Evolutionary conservation across 176 grass and related monocot species (phyloP).

Genomic region (Triticum urartu): DNA sequence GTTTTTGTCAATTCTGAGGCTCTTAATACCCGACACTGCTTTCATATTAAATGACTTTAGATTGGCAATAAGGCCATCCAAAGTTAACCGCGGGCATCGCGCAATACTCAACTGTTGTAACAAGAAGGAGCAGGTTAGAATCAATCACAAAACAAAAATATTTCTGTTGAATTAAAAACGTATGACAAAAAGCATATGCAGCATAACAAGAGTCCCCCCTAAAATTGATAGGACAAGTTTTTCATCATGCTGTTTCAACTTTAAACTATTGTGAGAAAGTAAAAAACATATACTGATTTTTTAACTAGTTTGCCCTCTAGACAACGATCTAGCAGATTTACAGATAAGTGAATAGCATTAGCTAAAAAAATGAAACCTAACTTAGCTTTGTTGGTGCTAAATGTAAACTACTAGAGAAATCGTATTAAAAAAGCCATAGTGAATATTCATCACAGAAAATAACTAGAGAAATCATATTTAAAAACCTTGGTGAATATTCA

Average conservation of each 20-base stretch:
- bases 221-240: background rate
- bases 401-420: background rate
- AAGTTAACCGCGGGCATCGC: constrained; percentile 49
- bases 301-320: background rate
- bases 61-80: constrained; percentile 64
- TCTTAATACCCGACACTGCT: constrained; percentile 48
- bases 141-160: background rate
- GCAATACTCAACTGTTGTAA: constrained; percentile 69
- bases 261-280: background rate
- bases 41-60: constrained; percentile 62
- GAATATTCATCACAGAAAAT: background rate
- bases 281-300: background rate
- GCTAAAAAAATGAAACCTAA: background rate
- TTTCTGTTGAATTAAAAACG: background rate
- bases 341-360: background rate
- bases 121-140: background rate
- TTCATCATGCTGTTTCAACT: background rate
- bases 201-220: background rate
- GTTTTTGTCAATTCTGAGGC: constrained; percentile 60
- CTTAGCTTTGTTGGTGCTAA: background rate
- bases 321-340: background rate
- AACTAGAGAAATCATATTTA: too few species aligned
- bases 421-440: background rate
- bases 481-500: background rate
- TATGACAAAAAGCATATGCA: background rate